Evolutionary conservation across 805 yeast genomes (phyloP).

Genomic region (Ogataea nitratoaversa): DNA sequence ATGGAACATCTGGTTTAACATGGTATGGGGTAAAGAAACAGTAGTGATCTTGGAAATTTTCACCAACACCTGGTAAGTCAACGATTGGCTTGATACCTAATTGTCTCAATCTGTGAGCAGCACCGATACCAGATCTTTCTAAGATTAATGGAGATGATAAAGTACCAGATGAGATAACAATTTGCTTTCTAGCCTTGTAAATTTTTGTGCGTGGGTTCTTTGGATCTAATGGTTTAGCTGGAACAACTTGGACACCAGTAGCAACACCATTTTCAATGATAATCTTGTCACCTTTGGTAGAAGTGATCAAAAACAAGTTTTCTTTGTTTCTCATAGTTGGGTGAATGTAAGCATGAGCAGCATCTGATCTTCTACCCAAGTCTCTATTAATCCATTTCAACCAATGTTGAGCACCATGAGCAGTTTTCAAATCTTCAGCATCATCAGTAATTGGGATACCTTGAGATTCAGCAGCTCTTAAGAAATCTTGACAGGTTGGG

Average conservation of each 20-base stretch:
- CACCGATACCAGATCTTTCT: constrained; percentile 43
- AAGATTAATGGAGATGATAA: constrained; percentile 44
- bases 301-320: constrained; percentile 22
- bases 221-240: constrained; percentile 18
- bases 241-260: constrained; percentile 22
- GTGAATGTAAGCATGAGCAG: constrained; percentile 29
- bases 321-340: constrained; percentile 29
- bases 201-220: constrained; percentile 13
- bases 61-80: constrained; percentile 30
- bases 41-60: constrained; percentile 30
- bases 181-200: constrained; percentile 40
- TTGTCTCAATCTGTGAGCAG: constrained; percentile 26
- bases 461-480: constrained; percentile 26
- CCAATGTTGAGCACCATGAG: constrained; percentile 30
- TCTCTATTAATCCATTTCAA: constrained; percentile 30
- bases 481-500: constrained; percentile 25
- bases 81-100: constrained; percentile 28
- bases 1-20: constrained; percentile 25
- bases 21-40: constrained; percentile 28
- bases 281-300: constrained; percentile 26
- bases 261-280: constrained; percentile 27
- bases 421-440: constrained; percentile 20
- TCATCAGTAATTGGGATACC: constrained; percentile 27
- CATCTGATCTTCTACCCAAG: constrained; percentile 28
- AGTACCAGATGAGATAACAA: constrained; percentile 43